These are phyloP conservation scores for Croton laevigatus DNA, from an alignment of 441 rosid genomes.

Conservation along the genomic window DNA sequence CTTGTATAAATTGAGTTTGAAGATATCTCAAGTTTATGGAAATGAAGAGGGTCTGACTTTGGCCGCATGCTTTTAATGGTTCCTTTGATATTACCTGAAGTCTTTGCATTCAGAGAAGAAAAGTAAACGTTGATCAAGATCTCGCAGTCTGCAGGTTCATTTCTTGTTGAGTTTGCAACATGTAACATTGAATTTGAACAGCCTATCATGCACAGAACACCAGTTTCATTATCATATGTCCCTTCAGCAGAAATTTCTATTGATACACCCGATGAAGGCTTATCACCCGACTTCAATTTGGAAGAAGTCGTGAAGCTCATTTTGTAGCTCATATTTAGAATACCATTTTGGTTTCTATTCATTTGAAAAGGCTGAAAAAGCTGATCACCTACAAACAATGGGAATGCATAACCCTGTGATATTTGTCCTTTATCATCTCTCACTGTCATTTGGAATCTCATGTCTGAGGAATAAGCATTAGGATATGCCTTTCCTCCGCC, in stretches of 20 bases:
- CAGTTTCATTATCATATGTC: slow-evolving; percentile 52
- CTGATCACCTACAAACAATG: slow-evolving; percentile 63
- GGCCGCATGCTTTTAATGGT: slow-evolving; percentile 58
- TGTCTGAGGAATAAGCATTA: slow-evolving; percentile 52
- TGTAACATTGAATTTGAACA: slow-evolving; percentile 42
- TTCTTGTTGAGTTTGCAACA: slow-evolving; percentile 20
- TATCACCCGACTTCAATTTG: slow-evolving; percentile 25
- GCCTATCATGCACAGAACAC: slow-evolving; percentile 85
- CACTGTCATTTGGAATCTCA: slow-evolving; percentile 60
- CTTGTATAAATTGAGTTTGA: slow-evolving; percentile 52
- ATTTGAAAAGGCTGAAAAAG: slow-evolving; percentile 31
- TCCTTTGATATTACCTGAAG: slow-evolving; percentile 52
- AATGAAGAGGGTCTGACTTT: slow-evolving; percentile 62
- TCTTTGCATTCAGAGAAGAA: slow-evolving; percentile 53
- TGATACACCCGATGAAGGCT: slow-evolving; percentile 24
- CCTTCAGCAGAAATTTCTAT: slow-evolving; percentile 79
- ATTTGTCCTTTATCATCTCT: slow-evolving; percentile 40
- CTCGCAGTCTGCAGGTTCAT: slow-evolving; percentile 53
- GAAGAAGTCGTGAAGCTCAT: slow-evolving; percentile 33
- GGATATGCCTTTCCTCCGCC: slow-evolving; percentile 58
- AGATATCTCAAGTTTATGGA: slow-evolving; percentile 50
- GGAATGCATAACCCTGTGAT: slow-evolving; percentile 49
- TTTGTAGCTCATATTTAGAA: slow-evolving; percentile 64
- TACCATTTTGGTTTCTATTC: slow-evolving; percentile 33
- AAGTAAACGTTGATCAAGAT: slow-evolving; percentile 52